Conservation (phyloP, 2,329 filamentous ascomycete genomes). For the Clonostachys sp. region DNA sequence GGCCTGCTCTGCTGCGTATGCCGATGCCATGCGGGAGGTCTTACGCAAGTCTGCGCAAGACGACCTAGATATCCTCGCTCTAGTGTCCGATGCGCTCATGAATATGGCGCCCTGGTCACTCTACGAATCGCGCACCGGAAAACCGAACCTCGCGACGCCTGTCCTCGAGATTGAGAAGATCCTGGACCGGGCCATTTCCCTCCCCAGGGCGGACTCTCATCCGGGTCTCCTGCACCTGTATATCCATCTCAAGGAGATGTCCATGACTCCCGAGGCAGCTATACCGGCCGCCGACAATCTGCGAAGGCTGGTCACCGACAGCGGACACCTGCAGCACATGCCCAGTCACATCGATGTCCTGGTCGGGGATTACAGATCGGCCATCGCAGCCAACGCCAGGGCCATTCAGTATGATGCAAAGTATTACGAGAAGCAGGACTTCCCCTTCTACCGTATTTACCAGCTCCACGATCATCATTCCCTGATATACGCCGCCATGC, state of each 20-base stretch:
- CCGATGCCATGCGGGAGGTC: conserved; percentile 9
- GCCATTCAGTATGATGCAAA: conserved; percentile 64
- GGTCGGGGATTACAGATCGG: conserved; percentile 44
- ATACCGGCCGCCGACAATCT: conserved; percentile 10
- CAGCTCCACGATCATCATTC: conserved; percentile 70
- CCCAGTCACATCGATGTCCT: conserved; percentile 13
- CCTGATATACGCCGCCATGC: conserved; percentile 71
- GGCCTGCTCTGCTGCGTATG: conserved; percentile 8
- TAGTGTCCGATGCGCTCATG: conserved; percentile 13
- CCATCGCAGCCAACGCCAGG: conserved; percentile 58
- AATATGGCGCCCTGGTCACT: conserved; percentile 8
- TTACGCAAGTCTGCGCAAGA: conserved; percentile 3
- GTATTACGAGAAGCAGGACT: conserved; percentile 50
- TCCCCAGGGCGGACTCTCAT: conserved; percentile 8
- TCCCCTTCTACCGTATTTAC: conserved; percentile 72
- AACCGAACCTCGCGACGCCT: conserved; percentile 5
- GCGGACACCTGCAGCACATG: conserved; percentile 13
- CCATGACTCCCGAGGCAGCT: conserved; percentile 10
- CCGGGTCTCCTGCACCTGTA: conserved; percentile 12
- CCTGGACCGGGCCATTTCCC: conserved; percentile 5
- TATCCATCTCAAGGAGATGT: conserved; percentile 17
- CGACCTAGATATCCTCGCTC: conserved; percentile 8
- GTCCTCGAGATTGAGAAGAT: conserved; percentile 7
- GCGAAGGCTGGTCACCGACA: conserved; percentile 10
- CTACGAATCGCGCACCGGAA: conserved; percentile 6